These are phyloP conservation scores for Penicillium sumatraense DNA, from an alignment of 2,329 filamentous ascomycete species.

Conservation along the genomic window DNA sequence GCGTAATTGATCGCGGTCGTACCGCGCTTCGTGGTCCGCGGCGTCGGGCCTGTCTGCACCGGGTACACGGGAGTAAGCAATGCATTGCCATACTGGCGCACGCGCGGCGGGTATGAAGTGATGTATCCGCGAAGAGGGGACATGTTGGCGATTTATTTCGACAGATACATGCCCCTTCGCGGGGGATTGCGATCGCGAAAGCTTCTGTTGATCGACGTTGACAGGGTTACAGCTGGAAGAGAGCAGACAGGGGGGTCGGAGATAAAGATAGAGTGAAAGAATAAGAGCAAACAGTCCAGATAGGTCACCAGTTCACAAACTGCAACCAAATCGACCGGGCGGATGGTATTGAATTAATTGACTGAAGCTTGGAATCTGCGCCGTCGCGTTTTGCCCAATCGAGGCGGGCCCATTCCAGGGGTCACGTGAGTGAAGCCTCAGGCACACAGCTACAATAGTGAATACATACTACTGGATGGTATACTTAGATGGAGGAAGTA, in stretches of 20 bases:
- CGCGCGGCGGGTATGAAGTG: conserved; percentile 86
- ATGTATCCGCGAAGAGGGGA: conserved; percentile 82
- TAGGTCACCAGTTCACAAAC: not conserved
- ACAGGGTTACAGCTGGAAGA: conserved; percentile 18
- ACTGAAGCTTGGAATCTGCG: conserved; percentile 27
- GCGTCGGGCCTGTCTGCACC: conserved; percentile 66
- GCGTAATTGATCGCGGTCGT: conserved; percentile 98
- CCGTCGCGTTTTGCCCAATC: conserved; percentile 38
- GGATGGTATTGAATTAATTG: conserved; percentile 8
- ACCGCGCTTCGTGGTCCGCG: conserved; percentile 93
- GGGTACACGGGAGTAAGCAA: conserved; percentile 83
- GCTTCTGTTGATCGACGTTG: conserved; percentile 26
- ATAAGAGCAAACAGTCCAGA: not conserved
- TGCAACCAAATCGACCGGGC: not conserved
- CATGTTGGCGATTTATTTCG: conserved; percentile 45
- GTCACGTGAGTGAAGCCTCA: conserved; percentile 32
- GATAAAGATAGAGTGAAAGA: not conserved
- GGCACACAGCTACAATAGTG: conserved; percentile 6
- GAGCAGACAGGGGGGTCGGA: not conserved
- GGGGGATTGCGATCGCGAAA: conserved; percentile 25
- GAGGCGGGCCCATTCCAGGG: conserved; percentile 32
- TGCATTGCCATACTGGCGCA: conserved; percentile 90
- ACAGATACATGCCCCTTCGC: conserved; percentile 42
- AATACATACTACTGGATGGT: not conserved
- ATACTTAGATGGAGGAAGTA: not conserved